phyloP scores from a whole-genome alignment of 1,284 basidiomycete genomes.

The Binderoboletus segoi region DNA sequence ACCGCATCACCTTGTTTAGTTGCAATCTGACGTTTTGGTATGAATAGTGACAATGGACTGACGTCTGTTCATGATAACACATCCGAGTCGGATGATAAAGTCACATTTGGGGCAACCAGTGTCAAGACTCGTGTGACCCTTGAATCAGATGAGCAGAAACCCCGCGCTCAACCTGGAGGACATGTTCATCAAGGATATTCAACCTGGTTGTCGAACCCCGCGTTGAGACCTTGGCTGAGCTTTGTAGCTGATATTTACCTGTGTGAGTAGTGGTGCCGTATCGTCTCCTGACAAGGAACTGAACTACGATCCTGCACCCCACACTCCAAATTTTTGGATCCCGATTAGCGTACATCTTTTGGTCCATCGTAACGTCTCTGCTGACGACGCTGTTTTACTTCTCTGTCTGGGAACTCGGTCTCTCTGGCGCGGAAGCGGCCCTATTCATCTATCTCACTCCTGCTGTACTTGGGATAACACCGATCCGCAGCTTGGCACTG shows the following conservation, averaged over 20 bases:
- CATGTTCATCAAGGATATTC: not conserved
- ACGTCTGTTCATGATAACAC: slow-evolving; percentile 2
- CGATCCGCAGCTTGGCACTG: slow-evolving; percentile 47
- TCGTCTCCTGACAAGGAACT: slow-evolving; percentile 34
- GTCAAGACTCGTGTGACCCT: not conserved
- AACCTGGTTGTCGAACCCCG: not conserved
- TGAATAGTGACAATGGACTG: slow-evolving; percentile 24
- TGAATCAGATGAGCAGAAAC: not conserved
- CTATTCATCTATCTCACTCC: slow-evolving; percentile 73
- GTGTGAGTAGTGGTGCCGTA: slow-evolving; percentile 40
- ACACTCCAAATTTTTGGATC: not conserved
- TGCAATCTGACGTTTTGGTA: slow-evolving; percentile 22
- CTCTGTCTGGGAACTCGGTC: slow-evolving; percentile 86
- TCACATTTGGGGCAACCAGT: not conserved
- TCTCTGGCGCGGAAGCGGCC: slow-evolving; percentile 77
- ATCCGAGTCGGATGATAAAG: slow-evolving; percentile 1
- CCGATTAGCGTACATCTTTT: slow-evolving; percentile 82
- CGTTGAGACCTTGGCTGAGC: slow-evolving; percentile 33
- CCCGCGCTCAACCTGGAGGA: not conserved
- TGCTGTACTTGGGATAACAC: slow-evolving; percentile 52
- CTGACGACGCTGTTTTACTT: slow-evolving; percentile 90
- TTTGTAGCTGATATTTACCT: slow-evolving; percentile 58
- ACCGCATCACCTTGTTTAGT: slow-evolving; percentile 25
- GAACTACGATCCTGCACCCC: slow-evolving; percentile 41
- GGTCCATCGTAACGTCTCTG: slow-evolving; percentile 85